Conservation (phyloP, 176 grass and related monocot genomes). For the Phoenix dactylifera region DNA sequence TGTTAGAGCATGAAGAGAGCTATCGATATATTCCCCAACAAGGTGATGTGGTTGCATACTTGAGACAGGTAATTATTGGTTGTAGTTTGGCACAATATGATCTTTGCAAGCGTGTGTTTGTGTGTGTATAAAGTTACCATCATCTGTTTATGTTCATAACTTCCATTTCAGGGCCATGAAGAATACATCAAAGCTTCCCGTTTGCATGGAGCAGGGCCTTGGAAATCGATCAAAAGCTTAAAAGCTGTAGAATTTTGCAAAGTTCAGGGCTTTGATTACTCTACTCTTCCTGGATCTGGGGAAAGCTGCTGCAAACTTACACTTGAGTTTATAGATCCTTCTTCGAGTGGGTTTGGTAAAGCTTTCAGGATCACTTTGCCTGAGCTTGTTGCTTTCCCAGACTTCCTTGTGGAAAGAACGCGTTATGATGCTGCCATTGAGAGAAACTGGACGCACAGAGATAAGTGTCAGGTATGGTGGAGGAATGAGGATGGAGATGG, state of each 20-base stretch:
- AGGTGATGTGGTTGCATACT: slow-evolving; percentile 77
- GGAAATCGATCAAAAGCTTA: slow-evolving; percentile 44
- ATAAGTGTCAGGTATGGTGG: slow-evolving; percentile 98
- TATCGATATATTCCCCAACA: slow-evolving; percentile 95
- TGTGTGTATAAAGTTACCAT: too few species aligned
- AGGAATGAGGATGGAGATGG: slow-evolving; percentile 48
- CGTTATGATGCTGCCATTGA: slow-evolving; percentile 65
- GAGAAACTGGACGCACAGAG: slow-evolving; percentile 73
- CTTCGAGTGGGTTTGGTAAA: slow-evolving; percentile 45
- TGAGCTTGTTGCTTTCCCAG: slow-evolving; percentile 62
- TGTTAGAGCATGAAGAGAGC: slow-evolving; percentile 81
- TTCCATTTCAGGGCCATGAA: slow-evolving; percentile 58
- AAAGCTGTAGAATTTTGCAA: slow-evolving; percentile 86
- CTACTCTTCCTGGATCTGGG: slow-evolving; percentile 69
- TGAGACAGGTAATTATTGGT: slow-evolving; percentile 64
- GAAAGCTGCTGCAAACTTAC: slow-evolving; percentile 87
- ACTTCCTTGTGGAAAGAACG: slow-evolving; percentile 91
- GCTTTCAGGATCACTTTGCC: slow-evolving; percentile 62
- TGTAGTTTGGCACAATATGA: not conserved
- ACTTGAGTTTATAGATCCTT: slow-evolving; percentile 45
- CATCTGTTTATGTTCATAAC: too few species aligned
- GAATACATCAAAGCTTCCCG: slow-evolving; percentile 42
- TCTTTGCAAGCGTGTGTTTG: too few species aligned
- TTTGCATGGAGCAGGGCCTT: slow-evolving; percentile 38
- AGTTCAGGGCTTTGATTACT: slow-evolving; percentile 54